Evolutionary conservation across 2,329 filamentous ascomycete genomes (phyloP), one percentile per base, ranked within the genome.

Genomic region (Curvularia hawaiiensis): DNA sequence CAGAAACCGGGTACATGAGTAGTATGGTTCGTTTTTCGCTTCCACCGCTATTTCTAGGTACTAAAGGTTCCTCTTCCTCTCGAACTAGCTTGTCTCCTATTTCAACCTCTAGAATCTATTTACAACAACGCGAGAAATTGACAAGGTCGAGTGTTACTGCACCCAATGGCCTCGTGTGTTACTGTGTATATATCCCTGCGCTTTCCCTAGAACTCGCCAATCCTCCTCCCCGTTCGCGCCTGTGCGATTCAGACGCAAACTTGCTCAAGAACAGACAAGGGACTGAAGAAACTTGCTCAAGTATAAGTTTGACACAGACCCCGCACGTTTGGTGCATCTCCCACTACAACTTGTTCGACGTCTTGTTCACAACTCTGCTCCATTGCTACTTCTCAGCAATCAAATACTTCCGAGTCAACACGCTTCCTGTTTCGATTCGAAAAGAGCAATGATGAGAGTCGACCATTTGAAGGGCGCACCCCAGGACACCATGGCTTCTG

Each of bases 401-500:
- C 33, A 26, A 1, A 38, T 9, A n/a, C n/a, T 8, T 39, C 10
- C 9, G n/a, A n/a, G 14, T 38, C 16, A 9, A 18, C 35, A 18
- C 22, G 22, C 24, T 20, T 24, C 7, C 16, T 20, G 16, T 9
- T 5, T 22, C 35, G n/a, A 30, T 28, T 5, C 10, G 14, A 14
- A 20, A 7, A 8, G 16, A 5, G 28, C 24, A 14, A 12, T 9
- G 22, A 28, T 35, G 5, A 6, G 47, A 33, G 28, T 58, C 22
- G 44, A 18, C 4, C 9, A 12, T 7, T 12, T 31, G 10, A 31
- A 31, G 30, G 30, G 30, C 26, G 30, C 10, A 11, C 30, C 30
- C 30, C 30, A 31, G 30, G 11, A 31, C 30, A 12, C 30, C 10
- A 31, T 31, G 30, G 49, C 43, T n/a, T 28, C 65, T 62, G 61